phyloP scores from a whole-genome alignment of 2,329 filamentous ascomycete genomes.

The Clarireedia hainanense region DNA sequence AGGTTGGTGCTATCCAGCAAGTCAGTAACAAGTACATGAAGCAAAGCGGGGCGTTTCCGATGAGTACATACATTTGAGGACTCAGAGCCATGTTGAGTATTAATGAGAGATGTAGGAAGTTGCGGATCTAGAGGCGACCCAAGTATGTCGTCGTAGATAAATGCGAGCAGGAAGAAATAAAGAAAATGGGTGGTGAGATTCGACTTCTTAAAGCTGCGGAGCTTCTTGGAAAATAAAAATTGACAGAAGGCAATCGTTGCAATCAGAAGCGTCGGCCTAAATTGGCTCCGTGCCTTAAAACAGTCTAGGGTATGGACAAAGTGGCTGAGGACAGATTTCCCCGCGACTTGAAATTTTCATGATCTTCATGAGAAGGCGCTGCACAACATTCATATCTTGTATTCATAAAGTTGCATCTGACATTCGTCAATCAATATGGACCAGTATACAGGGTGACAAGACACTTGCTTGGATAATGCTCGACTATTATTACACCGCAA shows the following conservation, averaged over 20 bases:
- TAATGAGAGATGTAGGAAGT: neutral
- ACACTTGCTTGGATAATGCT: too few species aligned
- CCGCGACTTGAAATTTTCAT: neutral
- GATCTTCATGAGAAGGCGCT: too few species aligned
- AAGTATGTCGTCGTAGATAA: conserved; percentile 12
- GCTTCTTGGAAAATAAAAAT: neutral
- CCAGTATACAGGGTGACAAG: too few species aligned
- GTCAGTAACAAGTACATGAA: conserved; percentile 12
- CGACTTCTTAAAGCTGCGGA: neutral
- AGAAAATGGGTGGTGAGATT: neutral
- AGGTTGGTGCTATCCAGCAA: conserved; percentile 66
- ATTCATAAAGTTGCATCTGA: too few species aligned
- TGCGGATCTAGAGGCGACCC: neutral
- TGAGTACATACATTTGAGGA: conserved; percentile 51
- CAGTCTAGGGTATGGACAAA: neutral
- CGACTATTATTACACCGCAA: too few species aligned
- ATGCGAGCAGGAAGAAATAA: conserved; percentile 12
- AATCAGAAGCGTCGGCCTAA: conserved; percentile 7
- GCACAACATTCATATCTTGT: too few species aligned
- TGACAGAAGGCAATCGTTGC: conserved; percentile 5
- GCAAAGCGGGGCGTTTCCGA: conserved; percentile 8
- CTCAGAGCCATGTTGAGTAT: conserved; percentile 49
- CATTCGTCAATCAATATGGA: too few species aligned
- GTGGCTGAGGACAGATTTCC: conserved; percentile 9
- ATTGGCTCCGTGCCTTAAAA: neutral